Percentiles rank a stretch among this genome's conserved stretches.
Conservation (phyloP, 306 rosid species). For the Cucurbita maxima region DNA sequence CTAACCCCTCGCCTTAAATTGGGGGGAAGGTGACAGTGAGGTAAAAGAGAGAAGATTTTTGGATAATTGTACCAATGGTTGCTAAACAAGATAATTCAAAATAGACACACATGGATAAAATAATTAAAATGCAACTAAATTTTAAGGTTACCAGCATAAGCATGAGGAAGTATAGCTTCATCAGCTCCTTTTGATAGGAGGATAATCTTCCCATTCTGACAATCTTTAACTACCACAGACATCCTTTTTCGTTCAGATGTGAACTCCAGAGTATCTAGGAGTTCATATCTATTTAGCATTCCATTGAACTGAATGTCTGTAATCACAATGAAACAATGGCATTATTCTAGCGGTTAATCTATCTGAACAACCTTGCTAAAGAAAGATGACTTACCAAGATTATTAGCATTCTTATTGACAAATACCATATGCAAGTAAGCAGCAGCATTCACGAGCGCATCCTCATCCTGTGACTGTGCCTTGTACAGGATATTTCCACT, state of each 20-base stretch:
- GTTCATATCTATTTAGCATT: slow-evolving; percentile 54
- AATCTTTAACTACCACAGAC: slow-evolving; percentile 81
- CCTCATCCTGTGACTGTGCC: slow-evolving; percentile 99
- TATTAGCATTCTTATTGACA: slow-evolving; percentile 48
- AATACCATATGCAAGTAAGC: slow-evolving; percentile 76
- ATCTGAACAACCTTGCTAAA: slow-evolving; percentile 7
- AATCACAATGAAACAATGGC: slow-evolving; percentile 15
- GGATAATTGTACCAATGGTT: neutral
- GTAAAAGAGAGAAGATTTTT: neutral
- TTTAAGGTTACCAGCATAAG: slow-evolving; percentile 42
- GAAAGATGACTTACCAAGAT: slow-evolving; percentile 44
- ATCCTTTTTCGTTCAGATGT: slow-evolving; percentile 97
- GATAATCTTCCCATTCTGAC: slow-evolving; percentile 71
- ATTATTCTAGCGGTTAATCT: slow-evolving; percentile 11
- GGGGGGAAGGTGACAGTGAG: neutral
- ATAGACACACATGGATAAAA: neutral
- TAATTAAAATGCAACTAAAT: neutral
- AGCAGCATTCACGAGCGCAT: slow-evolving; percentile 94
- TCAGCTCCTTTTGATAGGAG: slow-evolving; percentile 95
- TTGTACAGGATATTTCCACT: slow-evolving; percentile 70
- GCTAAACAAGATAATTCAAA: neutral
- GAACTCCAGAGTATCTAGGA: slow-evolving; percentile 83
- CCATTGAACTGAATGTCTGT: slow-evolving; percentile 80
- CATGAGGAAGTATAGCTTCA: slow-evolving; percentile 81
- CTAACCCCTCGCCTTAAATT: neutral